Percentiles rank a stretch among this genome's conserved stretches.
These are phyloP conservation scores for Auriscalpium orientale DNA, from an alignment of 768 basidiomycete genomes.

Conservation along the genomic window DNA sequence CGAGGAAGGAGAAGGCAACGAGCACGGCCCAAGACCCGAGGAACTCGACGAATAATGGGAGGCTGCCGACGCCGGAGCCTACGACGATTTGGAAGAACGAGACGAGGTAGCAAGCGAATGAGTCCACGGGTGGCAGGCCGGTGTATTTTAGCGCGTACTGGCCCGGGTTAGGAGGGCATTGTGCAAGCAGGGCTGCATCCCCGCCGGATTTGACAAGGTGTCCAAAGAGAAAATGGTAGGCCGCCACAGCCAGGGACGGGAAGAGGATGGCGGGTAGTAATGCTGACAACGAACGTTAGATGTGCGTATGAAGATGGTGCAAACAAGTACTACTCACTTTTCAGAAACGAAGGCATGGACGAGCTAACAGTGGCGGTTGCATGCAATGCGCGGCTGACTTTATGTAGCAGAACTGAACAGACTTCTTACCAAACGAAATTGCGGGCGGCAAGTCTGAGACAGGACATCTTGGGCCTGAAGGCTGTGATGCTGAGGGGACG, in stretches of 20 bases:
- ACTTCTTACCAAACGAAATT: no score
- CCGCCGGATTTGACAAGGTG: slow-evolving; percentile 10
- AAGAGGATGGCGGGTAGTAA: slow-evolving; percentile 9
- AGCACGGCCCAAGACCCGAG: not conserved
- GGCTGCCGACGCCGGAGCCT: not conserved
- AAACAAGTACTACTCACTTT: no score
- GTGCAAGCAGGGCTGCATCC: not conserved
- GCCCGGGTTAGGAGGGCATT: slow-evolving; percentile 11
- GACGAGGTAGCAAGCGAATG: slow-evolving; percentile 6
- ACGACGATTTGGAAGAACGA: slow-evolving; percentile 9
- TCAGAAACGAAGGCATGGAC: no score
- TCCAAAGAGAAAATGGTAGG: slow-evolving; percentile 5
- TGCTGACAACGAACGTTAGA: not conserved
- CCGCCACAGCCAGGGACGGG: not conserved
- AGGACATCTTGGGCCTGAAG: no score
- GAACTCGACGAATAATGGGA: slow-evolving; percentile 6
- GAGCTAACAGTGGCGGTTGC: no score
- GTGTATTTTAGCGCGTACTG: slow-evolving; percentile 8
- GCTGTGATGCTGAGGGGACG: no score
- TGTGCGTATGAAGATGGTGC: no score
- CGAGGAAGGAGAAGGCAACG: slow-evolving; percentile 9
- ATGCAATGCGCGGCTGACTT: no score
- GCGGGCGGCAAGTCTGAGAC: no score
- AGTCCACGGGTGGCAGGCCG: not conserved
- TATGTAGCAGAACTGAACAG: no score